These are phyloP conservation scores for Dictyostelium firmibasis DNA, from an alignment of 78 protist species.

Conservation along the genomic window DNA sequence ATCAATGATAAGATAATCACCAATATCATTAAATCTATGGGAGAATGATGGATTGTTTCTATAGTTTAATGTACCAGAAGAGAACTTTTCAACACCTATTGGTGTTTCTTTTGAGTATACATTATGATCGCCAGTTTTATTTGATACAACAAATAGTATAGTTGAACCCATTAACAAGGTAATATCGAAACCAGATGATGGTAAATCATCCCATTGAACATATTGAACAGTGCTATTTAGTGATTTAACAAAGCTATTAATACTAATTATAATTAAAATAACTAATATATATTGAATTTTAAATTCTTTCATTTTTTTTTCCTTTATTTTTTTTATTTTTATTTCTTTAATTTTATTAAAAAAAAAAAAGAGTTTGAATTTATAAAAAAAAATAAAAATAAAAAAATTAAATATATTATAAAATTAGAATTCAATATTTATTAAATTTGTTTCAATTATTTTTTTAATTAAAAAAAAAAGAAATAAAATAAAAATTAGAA, in stretches of 20 bases:
- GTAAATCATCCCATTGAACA: not conserved
- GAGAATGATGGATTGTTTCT: not conserved
- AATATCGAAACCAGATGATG: not conserved
- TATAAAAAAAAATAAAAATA: no score
- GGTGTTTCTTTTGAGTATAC: not conserved
- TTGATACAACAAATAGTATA: not conserved
- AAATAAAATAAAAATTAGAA: no score
- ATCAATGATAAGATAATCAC: not conserved
- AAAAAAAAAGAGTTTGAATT: no score
- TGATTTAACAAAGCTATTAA: not conserved
- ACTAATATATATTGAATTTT: not conserved
- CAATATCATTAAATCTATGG: not conserved
- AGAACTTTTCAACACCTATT: not conserved
- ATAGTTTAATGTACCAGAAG: not conserved
- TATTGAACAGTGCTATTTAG: not conserved
- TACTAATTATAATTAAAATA: not conserved
- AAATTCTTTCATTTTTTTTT: not conserved
- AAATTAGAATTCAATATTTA: not conserved
- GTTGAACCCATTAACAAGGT: not conserved
- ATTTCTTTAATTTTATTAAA: no score
- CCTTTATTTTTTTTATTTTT: not conserved
- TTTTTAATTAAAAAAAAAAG: no score
- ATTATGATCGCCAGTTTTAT: not conserved
- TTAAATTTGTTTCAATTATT: not conserved
- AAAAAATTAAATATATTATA: no score